Evolutionary conservation across 768 basidiomycete species (phyloP), one percentile per base, ranked within the genome.

Genomic region (Termitomyces heimii): DNA sequence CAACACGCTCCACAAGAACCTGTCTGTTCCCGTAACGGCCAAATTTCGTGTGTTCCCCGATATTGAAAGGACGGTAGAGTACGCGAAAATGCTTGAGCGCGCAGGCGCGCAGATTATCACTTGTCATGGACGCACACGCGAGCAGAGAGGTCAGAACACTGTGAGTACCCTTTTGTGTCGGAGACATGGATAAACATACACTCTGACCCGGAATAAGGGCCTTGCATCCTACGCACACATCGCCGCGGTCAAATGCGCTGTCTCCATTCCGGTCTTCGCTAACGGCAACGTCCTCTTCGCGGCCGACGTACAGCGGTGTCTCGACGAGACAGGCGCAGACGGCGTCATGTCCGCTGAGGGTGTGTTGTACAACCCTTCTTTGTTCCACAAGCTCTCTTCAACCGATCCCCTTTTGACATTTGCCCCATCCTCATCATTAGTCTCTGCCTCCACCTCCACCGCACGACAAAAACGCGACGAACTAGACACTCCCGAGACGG

Each of bases 321-420:
- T 42, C 40, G 9, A 42, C 40, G n/a, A 42, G 40, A 42, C 40
- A 42, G 10, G 20, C 1, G n/a, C 20, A 22, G 40, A 97, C 64
- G 95, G 85, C 0, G 86, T 98, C 58, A 97, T 98, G 94, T 87
- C 85, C 45, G 97, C 95, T 1, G 95, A 97, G 73, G 95, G 92
- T 0, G 87, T 95, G 60, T 76, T 99, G 0, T 97, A 97, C 68
- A 98, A 99, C 66, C 88, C 92, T 0, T 85, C 93, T 0, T 67
- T 98, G 13, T 98, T 92, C 63, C 71, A 72, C 14, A 74, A 66
- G 35, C 67, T 72, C 31, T 39, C 60, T 49, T 58, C 26, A 28
- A 55, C 31, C 24, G 37, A 22, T 39, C 37, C 37, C 7, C 18
- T 18, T 18, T n/a, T 7, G 18, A n/a, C 18, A 8, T n/a, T 7